Base-by-base conservation (phyloP, 1,284 basidiomycete species). In the Malassezia nana region DNA sequence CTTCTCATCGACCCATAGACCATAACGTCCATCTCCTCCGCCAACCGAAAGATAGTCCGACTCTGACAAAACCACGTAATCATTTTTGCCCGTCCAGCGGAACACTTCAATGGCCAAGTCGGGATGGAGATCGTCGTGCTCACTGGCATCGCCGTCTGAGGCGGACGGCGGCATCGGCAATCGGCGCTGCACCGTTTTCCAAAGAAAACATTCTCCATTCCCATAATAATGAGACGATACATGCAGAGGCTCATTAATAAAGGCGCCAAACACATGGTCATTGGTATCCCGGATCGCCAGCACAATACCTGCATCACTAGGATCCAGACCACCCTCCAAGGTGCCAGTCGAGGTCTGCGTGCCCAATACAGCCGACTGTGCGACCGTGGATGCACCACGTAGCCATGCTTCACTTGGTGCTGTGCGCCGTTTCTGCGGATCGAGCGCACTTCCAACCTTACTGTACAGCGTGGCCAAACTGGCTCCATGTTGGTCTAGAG, bases 401-500 rank as follows among this genome's bases (percentile, higher is more conserved):
- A 71, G 46, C 69, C 69, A 71, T 0, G 53, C 60, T 26, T 71
- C 69, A 3, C 55, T 58, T 1, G 38, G 45, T 1, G 52, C 55
- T 6, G 15, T 10, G 3, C 54, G 44, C 12, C 32, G 39, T 16
- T 47, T 39, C 1, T 42, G 45, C 4, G 63, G 59, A 42, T 65
- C 62, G 26, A 65, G 24, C 0, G 63, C 65, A 1, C 49, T 28
- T 5, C 52, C 52, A 3, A 69, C 67, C 6, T 58, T 57, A 46
- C 67, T 24, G 65, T 72, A 74, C 0, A 96, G 79, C 0, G 92
- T 95, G 33, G 85, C 82, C 9, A 96, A 78, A 8, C 88, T 91
- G 42, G 91, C 89, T 0, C 92, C 92, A 61, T 96, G 87, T 72
- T 95, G 90, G 67, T 98, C 92, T 15, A 94, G 78, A 9, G 88